Base-by-base conservation (phyloP, 257 asterid genomes). In the Penstemon eatonii region DNA sequence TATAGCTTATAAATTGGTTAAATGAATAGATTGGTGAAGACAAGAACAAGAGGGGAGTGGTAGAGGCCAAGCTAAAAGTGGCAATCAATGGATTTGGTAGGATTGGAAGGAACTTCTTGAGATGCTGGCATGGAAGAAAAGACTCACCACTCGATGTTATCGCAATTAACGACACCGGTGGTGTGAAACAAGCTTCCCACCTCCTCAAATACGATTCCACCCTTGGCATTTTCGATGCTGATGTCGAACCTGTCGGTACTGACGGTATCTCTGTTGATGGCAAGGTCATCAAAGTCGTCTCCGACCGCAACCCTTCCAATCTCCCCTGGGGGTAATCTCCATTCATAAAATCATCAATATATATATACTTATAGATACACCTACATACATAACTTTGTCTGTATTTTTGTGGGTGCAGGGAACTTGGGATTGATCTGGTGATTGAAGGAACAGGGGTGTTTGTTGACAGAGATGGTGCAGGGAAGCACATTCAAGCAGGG, bases 101-200 rank as follows among this genome's bases (percentile, higher is more conserved):
- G 60, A 92, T 92, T 5, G 98, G 97, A 42, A 85, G 98, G 79
- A 92, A 92, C 81, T 93, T 93, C 84, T 73, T 93, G 88, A 77
- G 96, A 80, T 84, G 98, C 49, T 93, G 97, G 98, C 96, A 93
- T 61, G 98, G 97, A 7, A 72, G 87, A 60, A 92, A 93, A 74
- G 97, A 88, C 79, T 92, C 97, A 10, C 97, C 95, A 1, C 91
- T 90, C 5, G 97, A 93, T 38, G 83, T 90, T 37, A 79, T 93
- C 15, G 97, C 85, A 78, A 78, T 93, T 54, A 93, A 93, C 73
- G 98, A 93, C 88, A 85, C 94, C 8, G 97, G 98, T 0, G 98
- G 98, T 46, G 94, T 90, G n/a, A 93, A 88, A 73, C 98, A 93
- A 73, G 98, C 98, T 42, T 85, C 97, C 60, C 97, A 93, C 88